These are phyloP conservation scores for Cladobotryum protrusum DNA, from an alignment of 2,329 filamentous ascomycete genomes.

Conservation along the genomic window DNA sequence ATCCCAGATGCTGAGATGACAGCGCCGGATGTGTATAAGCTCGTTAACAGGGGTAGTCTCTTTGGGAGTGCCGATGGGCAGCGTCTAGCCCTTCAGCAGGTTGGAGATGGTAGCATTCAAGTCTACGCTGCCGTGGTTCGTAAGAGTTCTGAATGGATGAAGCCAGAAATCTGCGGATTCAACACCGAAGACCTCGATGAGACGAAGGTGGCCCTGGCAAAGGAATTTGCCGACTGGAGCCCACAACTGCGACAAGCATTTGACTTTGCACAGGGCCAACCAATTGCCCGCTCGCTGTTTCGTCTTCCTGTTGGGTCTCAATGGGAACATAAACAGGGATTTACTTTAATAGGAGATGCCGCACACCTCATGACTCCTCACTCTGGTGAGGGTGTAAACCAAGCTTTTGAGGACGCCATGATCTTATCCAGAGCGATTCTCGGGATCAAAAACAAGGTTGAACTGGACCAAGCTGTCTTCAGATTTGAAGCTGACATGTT, in stretches of 20 bases:
- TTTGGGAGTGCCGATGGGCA: conserved; percentile 39
- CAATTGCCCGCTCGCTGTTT: conserved; percentile 41
- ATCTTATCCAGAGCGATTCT: conserved; percentile 41
- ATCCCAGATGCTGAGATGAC: conserved; percentile 34
- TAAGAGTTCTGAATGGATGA: conserved; percentile 32
- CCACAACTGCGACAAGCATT: conserved; percentile 37
- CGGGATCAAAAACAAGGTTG: conserved; percentile 18
- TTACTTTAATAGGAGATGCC: conserved; percentile 10
- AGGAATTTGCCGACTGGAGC: conserved; percentile 35
- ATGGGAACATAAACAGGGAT: conserved; percentile 16
- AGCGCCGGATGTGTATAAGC: conserved; percentile 36
- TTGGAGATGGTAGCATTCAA: conserved; percentile 43
- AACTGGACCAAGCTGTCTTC: conserved; percentile 28
- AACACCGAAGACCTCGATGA: conserved; percentile 34
- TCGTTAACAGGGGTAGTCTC: conserved; percentile 42
- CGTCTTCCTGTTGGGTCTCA: conserved; percentile 43
- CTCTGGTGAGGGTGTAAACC: conserved; percentile 22
- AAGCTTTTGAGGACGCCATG: conserved; percentile 44
- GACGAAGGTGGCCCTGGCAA: conserved; percentile 32
- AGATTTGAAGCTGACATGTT: conserved; percentile 36
- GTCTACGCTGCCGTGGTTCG: conserved; percentile 34
- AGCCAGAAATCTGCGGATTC: conserved; percentile 35
- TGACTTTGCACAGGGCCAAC: conserved; percentile 31
- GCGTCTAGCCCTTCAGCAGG: conserved; percentile 32
- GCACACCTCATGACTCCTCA: conserved; percentile 10